Base-by-base conservation (phyloP, 2,329 filamentous ascomycete genomes). In the Fusarium setosum region DNA sequence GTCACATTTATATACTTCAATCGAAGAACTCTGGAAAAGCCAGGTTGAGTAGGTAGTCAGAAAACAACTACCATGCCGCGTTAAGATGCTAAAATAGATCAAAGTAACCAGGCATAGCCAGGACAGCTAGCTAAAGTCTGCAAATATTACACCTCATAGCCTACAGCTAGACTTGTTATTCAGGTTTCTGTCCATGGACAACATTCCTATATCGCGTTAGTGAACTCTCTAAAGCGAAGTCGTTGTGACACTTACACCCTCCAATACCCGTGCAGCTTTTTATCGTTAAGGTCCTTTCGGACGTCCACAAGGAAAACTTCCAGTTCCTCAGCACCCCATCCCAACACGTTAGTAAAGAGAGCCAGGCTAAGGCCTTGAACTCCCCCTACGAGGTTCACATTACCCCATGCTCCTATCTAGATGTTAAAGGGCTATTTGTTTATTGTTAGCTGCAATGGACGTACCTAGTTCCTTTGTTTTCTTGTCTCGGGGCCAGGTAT, bases 401-500 rank as follows among this genome's bases (percentile, higher is more conserved):
- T 57, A 4, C 53, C 59, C 59, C 59, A 61, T 6, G 59, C 54
- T 11, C 59, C 59, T 53, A 20, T 26, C 20, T 5, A 9, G 23
- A 11, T 17, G 13, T 53, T 29, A 53, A 21, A 47, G 3, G 9
- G 26, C 26, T 29, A 3, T 12, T 29, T 29, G 26, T 3, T 4
- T 4, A 6, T 15, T 17, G 12, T 24, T 17, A 7, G 4, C 5
- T 18, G n/a, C n/a, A n/a, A n/a, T n/a, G n/a, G n/a, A n/a, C 8
- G 7, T 49, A 53, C 63, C 54, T 7, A 65, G 5, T 5, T 67
- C 62, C 2, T 67, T 67, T 0, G 37, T 23, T 7, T 59, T 59
- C 34, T 8, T 48, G 12, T 63, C 62, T 17, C 38, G 24, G 0
- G 62, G 59, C 64, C 62, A 67, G 1, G 62, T 38, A 37, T 66